Evolutionary conservation across 2,329 filamentous ascomycete species (phyloP).

Genomic region (Exserohilum rostratum): DNA sequence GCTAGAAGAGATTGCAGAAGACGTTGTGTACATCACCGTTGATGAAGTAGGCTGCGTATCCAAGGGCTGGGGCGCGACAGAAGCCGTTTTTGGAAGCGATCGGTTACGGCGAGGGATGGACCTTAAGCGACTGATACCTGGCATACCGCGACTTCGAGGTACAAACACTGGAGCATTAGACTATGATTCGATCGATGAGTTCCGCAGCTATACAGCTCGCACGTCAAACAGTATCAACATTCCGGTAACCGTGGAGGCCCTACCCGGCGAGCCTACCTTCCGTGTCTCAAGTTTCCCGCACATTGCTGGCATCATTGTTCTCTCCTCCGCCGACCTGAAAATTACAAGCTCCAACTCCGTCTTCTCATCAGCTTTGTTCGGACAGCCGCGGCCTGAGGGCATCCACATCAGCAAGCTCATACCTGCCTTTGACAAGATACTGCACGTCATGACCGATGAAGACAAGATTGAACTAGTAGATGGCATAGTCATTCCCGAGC

Average conservation of each 20-base stretch:
- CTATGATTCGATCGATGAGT: constrained; percentile 73
- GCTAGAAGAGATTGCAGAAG: constrained; percentile 94
- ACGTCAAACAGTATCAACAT: constrained; percentile 80
- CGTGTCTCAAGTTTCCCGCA: constrained; percentile 94
- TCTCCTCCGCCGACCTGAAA: constrained; percentile 76
- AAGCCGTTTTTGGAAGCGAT: constrained; percentile 83
- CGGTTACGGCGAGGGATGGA: constrained; percentile 71
- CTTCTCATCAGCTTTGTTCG: constrained; percentile 91
- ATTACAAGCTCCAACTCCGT: constrained; percentile 94
- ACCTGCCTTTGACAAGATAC: constrained; percentile 82
- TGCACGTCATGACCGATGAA: constrained; percentile 82
- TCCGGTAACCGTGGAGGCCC: constrained; percentile 79
- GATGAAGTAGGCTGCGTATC: constrained; percentile 78
- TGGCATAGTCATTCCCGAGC: constrained; percentile 95
- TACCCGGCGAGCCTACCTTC: constrained; percentile 72
- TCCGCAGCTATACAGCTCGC: constrained; percentile 83
- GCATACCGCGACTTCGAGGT: constrained; percentile 77
- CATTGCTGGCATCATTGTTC: constrained; percentile 93
- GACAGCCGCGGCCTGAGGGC: constrained; percentile 82
- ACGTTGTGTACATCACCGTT: constrained; percentile 77
- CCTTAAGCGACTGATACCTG: constrained; percentile 78
- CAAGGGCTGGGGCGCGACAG: constrained; percentile 74
- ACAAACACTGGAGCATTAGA: constrained; percentile 76
- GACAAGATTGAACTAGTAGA: constrained; percentile 84
- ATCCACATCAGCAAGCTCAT: constrained; percentile 80